These are phyloP conservation scores for Phytophthora idaei DNA, from an alignment of 352 stramenopile species.

Conservation along the genomic window DNA sequence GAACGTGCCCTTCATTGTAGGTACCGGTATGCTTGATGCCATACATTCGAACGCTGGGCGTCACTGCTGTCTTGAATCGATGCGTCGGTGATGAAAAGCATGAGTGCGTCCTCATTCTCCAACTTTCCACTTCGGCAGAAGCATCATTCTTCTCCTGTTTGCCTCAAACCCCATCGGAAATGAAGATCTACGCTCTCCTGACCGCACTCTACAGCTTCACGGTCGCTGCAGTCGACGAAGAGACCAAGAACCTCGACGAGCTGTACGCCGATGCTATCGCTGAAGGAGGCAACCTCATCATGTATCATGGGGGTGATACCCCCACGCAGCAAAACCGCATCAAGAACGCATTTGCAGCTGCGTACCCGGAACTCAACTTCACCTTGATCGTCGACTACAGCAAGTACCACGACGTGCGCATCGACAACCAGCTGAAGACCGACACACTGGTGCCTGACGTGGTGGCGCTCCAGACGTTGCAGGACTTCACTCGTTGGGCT, in stretches of 20 bases:
- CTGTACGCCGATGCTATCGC: slow-evolving; percentile 47
- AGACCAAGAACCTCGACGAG: slow-evolving; percentile 48
- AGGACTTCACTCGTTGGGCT: slow-evolving; percentile 52
- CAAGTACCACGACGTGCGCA: slow-evolving; percentile 61
- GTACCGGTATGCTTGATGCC: no score
- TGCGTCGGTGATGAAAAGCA: no score
- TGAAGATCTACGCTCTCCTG: no score
- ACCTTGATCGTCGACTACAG: slow-evolving; percentile 62
- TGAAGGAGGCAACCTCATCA: slow-evolving; percentile 53
- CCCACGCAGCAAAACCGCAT: slow-evolving; percentile 32
- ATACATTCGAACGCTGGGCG: no score
- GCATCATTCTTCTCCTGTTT: no score
- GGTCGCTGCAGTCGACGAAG: slow-evolving; percentile 16
- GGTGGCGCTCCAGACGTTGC: slow-evolving; percentile 51
- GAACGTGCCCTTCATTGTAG: no score
- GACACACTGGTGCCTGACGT: slow-evolving; percentile 46
- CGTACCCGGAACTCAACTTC: slow-evolving; percentile 63
- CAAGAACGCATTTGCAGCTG: slow-evolving; percentile 21
- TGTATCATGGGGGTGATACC: slow-evolving; percentile 50
- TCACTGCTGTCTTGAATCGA: no score
- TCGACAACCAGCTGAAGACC: slow-evolving; percentile 65
- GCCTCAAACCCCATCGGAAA: no score
- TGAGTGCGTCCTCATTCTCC: no score
- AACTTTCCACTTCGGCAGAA: no score
- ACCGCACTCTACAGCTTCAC: no score